Base-by-base conservation (phyloP, 2,329 filamentous ascomycete species). In the Penicillium olsonii region DNA sequence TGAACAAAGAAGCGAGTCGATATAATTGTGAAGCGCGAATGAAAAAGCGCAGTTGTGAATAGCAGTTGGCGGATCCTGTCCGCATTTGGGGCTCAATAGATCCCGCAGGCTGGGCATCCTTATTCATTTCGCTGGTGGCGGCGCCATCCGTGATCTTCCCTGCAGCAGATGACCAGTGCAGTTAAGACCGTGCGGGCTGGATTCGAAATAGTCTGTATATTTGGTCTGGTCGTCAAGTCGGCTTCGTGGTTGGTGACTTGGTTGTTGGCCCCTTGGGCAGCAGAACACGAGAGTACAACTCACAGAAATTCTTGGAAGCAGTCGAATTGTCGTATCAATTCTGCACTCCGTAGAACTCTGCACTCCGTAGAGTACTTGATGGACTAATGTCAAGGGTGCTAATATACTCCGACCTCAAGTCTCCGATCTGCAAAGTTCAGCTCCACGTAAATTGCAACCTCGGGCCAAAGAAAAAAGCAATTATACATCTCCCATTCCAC, bases 61-160 rank as follows among this genome's bases (percentile, higher is more conserved):
- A 37, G 46, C 17, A 24, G 31, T 44, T 35, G 47, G 27, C 19
- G 37, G 38, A 40, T 45, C 47, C 45, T 50, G 48, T 48, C 55
- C 56, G 49, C 34, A 54, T 60, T 60, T 41, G 54, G 54, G 41
- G 15, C 26, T 65, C 58, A 64, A 66, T 62, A 65, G 60, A 54
- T 37, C 46, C 52, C 24, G n/a, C 12, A 10, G 19, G 14, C 7
- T 22, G 10, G 18, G 51, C 29, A 12, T 15, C 9, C 18, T 27
- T 49, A 44, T 45, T 51, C 41, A 48, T 52, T 52, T 22, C 22
- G 35, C 43, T 26, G 19, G 17, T 18, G 17, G 33, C 17, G 33
- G 5, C 17, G 33, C 33, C 17, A 35, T 35, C 17, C n/a, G 33
- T 35, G 33, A 35, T 35, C 17, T 18, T 15, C 33, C 10, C n/a